Evolutionary conservation across 2,329 filamentous ascomycete species (phyloP), one percentile per base, ranked within the genome.

Genomic region (Stagonosporopsis cucurbitacearum): DNA sequence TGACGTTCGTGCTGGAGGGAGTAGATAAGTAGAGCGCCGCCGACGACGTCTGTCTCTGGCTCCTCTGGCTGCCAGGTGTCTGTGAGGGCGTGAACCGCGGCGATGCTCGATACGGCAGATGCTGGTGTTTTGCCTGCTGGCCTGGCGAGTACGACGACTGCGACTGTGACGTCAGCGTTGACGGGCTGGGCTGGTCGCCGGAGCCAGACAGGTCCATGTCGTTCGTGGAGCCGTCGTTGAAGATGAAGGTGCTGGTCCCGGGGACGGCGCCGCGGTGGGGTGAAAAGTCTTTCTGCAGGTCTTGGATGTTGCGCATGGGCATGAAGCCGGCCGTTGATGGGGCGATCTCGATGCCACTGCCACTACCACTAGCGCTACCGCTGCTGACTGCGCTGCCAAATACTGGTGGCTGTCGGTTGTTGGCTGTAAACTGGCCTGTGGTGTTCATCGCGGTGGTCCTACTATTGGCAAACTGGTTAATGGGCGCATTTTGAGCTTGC

Each of bases 131-230:
- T 23, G 59, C 59, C 39, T 61, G 65, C 22, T 65, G 65, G 25
- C 63, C 62, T 9, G 73, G 71, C 0, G 73, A 75, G 47, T 72
- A 75, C 2, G 73, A 75, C 1, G 70, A 71, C n/a, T 68, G 58
- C 6, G 68, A 72, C 26, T 70, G 63, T 4, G 73, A 72, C 39
- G 68, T 66, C 11, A 70, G 65, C 13, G 74, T 75, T 17, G 69
- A 66, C 1, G 75, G 74, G 26, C 71, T 73, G 15, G 71, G 51
- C 15, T 71, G 65, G 48, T 75, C 73, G 43, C 46, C 71, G 4
- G 73, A 71, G 43, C 46, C 71, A 4, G 73, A 71, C 1, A 69
- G 56, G 41, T 77, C 75, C 74, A 77, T 77, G 23, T 77, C 74
- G 30, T 54, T 68, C 7, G 50, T 53, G 12, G 6, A 28, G 17